These are phyloP conservation scores for Taiozyma sp. DNA, from an alignment of 1,139 yeast species.

Conservation along the genomic window DNA sequence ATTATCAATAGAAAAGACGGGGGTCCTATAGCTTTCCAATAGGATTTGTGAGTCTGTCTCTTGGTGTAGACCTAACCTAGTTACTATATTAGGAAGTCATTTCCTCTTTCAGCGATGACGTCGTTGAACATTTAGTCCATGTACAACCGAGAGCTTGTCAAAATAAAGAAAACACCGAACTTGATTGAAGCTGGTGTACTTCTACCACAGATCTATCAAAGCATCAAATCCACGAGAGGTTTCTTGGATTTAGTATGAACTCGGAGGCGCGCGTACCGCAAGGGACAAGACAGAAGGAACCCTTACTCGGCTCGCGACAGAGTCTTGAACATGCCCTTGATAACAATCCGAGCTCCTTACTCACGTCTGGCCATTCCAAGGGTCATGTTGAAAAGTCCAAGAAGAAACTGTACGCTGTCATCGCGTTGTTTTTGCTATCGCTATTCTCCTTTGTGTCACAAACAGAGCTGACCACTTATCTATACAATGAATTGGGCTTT, in stretches of 20 bases:
- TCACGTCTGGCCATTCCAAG: background rate
- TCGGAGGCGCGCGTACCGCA: background rate
- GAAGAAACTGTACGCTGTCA: slow-evolving; percentile 48
- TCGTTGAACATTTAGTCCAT: background rate
- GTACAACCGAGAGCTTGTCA: background rate
- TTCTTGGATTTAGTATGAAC: background rate
- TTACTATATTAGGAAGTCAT: background rate
- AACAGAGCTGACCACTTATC: slow-evolving; percentile 75
- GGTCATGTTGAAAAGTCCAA: slow-evolving; percentile 11
- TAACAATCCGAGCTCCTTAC: background rate
- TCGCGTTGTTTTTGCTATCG: slow-evolving; percentile 53
- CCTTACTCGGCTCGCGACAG: background rate
- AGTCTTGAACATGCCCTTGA: background rate
- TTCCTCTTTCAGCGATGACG: background rate
- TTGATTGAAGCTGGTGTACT: background rate
- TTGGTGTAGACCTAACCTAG: background rate
- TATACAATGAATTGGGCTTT: slow-evolving; percentile 53
- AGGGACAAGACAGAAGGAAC: background rate
- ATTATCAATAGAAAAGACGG: slow-evolving; percentile 26
- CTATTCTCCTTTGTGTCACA: slow-evolving; percentile 67
- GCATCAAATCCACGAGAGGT: background rate
- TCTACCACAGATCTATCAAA: background rate
- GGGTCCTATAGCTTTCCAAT: background rate
- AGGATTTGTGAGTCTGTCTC: background rate
- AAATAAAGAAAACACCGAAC: background rate